Evolutionary conservation across 176 grass and related monocot genomes (phyloP).

Genomic region (Oryza coarctata): DNA sequence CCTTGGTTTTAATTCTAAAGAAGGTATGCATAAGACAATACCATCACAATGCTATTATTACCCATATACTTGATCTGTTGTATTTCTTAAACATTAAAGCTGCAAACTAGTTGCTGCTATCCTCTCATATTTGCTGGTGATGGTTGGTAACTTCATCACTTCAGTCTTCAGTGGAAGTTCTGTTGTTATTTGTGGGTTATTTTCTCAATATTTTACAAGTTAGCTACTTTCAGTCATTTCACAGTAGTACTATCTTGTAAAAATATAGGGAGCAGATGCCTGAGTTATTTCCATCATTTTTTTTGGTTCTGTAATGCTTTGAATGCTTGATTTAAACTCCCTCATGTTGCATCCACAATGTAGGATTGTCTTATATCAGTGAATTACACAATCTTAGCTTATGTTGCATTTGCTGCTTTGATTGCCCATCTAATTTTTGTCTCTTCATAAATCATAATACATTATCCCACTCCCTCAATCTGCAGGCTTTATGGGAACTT

Average conservation of each 20-base stretch:
- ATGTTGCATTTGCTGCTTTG: constrained; percentile 6
- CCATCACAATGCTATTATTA: neutral
- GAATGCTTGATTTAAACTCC: neutral
- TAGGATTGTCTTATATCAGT: neutral
- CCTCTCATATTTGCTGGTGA: neutral
- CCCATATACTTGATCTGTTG: neutral
- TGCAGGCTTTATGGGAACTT: constrained; percentile 96
- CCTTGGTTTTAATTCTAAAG: constrained; percentile 86
- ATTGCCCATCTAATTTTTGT: neutral
- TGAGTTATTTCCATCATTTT: neutral
- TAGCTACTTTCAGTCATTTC: neutral
- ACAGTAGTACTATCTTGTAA: neutral
- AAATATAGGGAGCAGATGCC: neutral
- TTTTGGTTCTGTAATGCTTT: neutral
- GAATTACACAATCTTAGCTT: neutral
- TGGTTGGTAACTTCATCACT: neutral
- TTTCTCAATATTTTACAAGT: neutral
- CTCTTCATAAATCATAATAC: neutral
- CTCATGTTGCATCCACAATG: neutral
- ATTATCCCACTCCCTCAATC: constrained; percentile 3
- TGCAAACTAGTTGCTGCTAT: neutral
- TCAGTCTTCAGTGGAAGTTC: neutral
- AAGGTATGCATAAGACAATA: constrained; percentile 58
- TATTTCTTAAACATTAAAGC: constrained; percentile 13
- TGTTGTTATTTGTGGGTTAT: neutral